Evolutionary conservation across 1,284 basidiomycete genomes (phyloP), one percentile per base, ranked within the genome.

Genomic region (Inonotus hispidus): DNA sequence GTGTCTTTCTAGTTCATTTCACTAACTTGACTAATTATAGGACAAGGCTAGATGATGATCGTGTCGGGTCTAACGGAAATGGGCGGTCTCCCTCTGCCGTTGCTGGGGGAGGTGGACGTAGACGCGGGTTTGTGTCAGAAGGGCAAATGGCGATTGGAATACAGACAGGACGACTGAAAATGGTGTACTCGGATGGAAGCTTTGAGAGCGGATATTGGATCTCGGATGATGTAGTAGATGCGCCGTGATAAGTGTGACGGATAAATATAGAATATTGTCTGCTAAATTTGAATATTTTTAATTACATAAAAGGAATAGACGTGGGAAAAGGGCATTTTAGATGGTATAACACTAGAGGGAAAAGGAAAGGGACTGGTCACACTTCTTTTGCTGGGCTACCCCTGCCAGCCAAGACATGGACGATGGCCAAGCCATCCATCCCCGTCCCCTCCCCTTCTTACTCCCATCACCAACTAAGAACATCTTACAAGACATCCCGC

Each of bases 161-260:
- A 53, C 79, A 80, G 56, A 66, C 82, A 60, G 80, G 84, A 54
- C 82, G 79, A 64, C 93, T 92, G 79, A 86, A 85, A 72, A 72
- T 93, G 63, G 78, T 90, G 74, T 92, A 90, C 70, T n/a, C 71
- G 72, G 43, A 70, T 68, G 60, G 76, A 79, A 52, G 77, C 79
- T 63, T 83, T 84, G 66, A 83, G 84, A 32, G 47, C 49, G 55
- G 39, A 29, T 41, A 41, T 38, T 19, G 25, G 61, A 49, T 37
- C 14, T 43, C 45, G 59, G 53, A 16, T 4, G 53, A 16, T 4
- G 14, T 27, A 13, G 38, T 25, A 38, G 37, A 19, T 23, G 21
- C 8, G 8, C 6, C 19, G 47, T 58, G 16, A 23, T 56, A 58
- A 43, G 56, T 29, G 1, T 29, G 1, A 37, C 11, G 23, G 13